These are phyloP conservation scores for Aspergillus aculeatus DNA, from an alignment of 2,329 filamentous ascomycete genomes.

Conservation along the genomic window DNA sequence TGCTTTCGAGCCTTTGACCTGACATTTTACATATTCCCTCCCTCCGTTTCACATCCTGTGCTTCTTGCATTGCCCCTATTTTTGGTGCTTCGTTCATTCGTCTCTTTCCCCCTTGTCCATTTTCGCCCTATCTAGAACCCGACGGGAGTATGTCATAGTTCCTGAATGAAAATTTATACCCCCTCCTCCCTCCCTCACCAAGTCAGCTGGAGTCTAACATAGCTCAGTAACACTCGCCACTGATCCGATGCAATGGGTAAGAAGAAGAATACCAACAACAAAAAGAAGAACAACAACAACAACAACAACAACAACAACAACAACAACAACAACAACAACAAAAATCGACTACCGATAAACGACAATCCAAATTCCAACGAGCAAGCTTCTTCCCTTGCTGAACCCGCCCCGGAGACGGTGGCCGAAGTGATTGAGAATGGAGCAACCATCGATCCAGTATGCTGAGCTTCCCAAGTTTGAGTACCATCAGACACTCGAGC, in stretches of 20 bases:
- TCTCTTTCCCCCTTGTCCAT: conserved; percentile 12
- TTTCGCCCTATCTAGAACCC: conserved; percentile 25
- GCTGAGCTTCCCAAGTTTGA: conserved; percentile 43
- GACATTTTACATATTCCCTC: conserved; percentile 22
- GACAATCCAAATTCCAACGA: conserved; percentile 25
- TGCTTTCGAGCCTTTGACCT: conserved; percentile 18
- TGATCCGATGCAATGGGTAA: conserved; percentile 40
- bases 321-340: conserved; percentile 29
- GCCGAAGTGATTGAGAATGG: conserved; percentile 38
- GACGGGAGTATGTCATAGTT: conserved; percentile 27
- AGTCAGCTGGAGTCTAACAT: conserved; percentile 13
- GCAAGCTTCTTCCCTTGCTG: conserved; percentile 19
- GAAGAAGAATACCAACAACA: conserved; percentile 37
- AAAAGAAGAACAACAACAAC: conserved; percentile 32
- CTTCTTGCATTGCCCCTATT: conserved; percentile 21
- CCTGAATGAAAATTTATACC: conserved; percentile 24
- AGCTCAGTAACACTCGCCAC: conserved; percentile 24
- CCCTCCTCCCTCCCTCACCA: conserved; percentile 9
- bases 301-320: conserved; percentile 25
- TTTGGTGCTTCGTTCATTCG: conserved; percentile 16
- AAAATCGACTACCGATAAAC: conserved; percentile 26
- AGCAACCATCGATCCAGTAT: conserved; percentile 38
- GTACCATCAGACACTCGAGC: conserved; percentile 42
- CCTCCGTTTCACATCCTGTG: conserved; percentile 19
- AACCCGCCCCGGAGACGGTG: conserved; percentile 31